Evolutionary conservation across 352 stramenopile genomes (phyloP).

Genomic region (Globisporangium apiculatum): DNA sequence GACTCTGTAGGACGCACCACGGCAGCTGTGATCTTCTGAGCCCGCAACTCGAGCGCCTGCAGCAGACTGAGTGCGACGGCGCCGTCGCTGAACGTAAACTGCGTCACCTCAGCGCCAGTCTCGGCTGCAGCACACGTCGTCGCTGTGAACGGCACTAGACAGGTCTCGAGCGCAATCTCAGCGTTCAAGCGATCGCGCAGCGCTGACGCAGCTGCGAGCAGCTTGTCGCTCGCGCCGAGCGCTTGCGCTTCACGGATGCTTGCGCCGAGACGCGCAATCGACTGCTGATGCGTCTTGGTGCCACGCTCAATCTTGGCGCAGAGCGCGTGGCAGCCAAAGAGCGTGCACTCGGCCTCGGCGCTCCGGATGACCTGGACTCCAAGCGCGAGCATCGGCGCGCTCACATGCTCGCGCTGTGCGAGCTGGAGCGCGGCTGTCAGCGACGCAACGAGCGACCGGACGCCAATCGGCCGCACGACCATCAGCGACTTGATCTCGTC

Average conservation of each 20-base stretch:
- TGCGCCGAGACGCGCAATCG: slow-evolving; percentile 60
- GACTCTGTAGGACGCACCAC: slow-evolving; percentile 20
- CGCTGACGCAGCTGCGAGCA: slow-evolving; percentile 31
- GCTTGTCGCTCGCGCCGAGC: slow-evolving; percentile 46
- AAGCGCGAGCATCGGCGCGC: slow-evolving; percentile 43
- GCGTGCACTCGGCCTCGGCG: slow-evolving; percentile 69
- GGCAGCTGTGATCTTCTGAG: slow-evolving; percentile 41
- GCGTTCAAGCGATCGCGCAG: slow-evolving; percentile 55
- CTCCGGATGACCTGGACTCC: slow-evolving; percentile 60
- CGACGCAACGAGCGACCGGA: slow-evolving; percentile 55
- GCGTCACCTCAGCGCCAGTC: slow-evolving; percentile 16
- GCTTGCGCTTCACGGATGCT: slow-evolving; percentile 46
- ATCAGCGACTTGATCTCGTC: slow-evolving; percentile 78
- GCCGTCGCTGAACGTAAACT: slow-evolving; percentile 53
- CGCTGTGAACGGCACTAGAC: slow-evolving; percentile 39
- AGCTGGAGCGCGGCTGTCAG: slow-evolving; percentile 48
- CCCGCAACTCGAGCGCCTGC: slow-evolving; percentile 54
- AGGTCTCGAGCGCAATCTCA: slow-evolving; percentile 59
- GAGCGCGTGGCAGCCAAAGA: slow-evolving; percentile 69
- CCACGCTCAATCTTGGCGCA: slow-evolving; percentile 55
- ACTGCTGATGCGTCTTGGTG: slow-evolving; percentile 35
- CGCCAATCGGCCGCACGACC: slow-evolving; percentile 57
- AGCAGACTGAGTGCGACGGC: slow-evolving; percentile 42
- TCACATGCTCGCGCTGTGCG: slow-evolving; percentile 42
- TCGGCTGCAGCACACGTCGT: slow-evolving; percentile 15